phyloP scores from a whole-genome alignment of 1,284 basidiomycete genomes.

The Rugosomyces carneus region DNA sequence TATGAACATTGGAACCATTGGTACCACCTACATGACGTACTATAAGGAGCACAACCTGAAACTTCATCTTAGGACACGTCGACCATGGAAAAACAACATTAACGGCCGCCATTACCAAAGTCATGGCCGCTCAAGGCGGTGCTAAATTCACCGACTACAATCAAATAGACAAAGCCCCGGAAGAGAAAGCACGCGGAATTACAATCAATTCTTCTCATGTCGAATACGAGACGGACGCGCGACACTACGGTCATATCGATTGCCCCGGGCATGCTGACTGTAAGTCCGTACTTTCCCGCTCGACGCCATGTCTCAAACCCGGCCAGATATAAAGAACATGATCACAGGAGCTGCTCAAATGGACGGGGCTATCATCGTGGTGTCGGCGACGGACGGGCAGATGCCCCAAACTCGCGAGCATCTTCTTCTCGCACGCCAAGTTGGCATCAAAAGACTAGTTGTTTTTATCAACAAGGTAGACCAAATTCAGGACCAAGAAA shows the following conservation, averaged over 20 bases:
- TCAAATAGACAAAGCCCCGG: conserved; percentile 99
- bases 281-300: conserved; percentile 29
- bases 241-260: conserved; percentile 99
- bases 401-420: conserved; percentile 99
- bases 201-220: conserved; percentile 96
- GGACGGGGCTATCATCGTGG: conserved; percentile 96
- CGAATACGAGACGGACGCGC: conserved; percentile 90
- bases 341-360: conserved; percentile 99
- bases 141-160: conserved; percentile 97
- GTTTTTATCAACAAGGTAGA: conserved; percentile 99
- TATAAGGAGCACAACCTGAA: conserved; percentile 7
- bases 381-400: conserved; percentile 98
- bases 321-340: conserved; percentile 92
- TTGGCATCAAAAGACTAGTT: conserved; percentile 96
- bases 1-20: conserved; percentile 96
- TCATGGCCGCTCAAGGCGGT: conserved; percentile 75
- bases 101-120: conserved; percentile 98
- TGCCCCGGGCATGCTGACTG: conserved; percentile 95
- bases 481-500: conserved; percentile 94
- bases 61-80: conserved; percentile 62
- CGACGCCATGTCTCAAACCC: conserved; percentile 5
- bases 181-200: conserved; percentile 99
- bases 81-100: conserved; percentile 97
- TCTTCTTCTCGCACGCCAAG: conserved; percentile 94
- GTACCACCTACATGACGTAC: conserved; percentile 28